Conservation (phyloP, 805 yeast species). For the Kodamaea hsintzibuensis region DNA sequence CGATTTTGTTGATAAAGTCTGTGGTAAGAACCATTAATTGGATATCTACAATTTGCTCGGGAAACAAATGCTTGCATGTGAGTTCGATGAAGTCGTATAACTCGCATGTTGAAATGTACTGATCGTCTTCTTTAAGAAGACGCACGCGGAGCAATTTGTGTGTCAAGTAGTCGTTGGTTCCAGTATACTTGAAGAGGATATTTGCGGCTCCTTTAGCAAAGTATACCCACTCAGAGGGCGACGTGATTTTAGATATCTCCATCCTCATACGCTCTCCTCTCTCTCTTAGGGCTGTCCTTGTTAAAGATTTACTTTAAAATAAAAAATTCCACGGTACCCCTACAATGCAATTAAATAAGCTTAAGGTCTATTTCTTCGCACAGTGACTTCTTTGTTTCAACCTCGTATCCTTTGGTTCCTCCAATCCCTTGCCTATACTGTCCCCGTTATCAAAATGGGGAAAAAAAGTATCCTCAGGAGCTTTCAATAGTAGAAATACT, state of each 20-base stretch:
- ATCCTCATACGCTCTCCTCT: constrained; percentile 14
- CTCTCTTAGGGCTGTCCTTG: no score
- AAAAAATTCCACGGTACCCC: not conserved
- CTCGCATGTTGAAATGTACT: constrained; percentile 40
- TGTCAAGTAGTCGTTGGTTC: constrained; percentile 29
- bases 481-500: not conserved
- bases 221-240: constrained; percentile 41
- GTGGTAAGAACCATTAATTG: constrained; percentile 32
- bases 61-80: constrained; percentile 32
- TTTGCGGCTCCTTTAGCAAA: constrained; percentile 53
- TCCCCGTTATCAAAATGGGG: not conserved
- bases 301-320: not conserved
- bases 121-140: constrained; percentile 33
- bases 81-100: constrained; percentile 41
- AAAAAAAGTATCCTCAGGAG: not conserved
- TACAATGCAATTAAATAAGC: not conserved
- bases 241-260: constrained; percentile 38
- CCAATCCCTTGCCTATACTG: not conserved
- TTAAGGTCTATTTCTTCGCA: not conserved
- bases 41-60: constrained; percentile 31
- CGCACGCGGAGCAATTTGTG: constrained; percentile 42
- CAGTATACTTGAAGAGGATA: constrained; percentile 43
- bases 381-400: not conserved
- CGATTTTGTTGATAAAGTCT: constrained; percentile 30
- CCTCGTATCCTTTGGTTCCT: not conserved